Evolutionary conservation across 176 grass and related monocot genomes (phyloP), one percentile per base, ranked within the genome.

Genomic region (Melocanna baccifera): DNA sequence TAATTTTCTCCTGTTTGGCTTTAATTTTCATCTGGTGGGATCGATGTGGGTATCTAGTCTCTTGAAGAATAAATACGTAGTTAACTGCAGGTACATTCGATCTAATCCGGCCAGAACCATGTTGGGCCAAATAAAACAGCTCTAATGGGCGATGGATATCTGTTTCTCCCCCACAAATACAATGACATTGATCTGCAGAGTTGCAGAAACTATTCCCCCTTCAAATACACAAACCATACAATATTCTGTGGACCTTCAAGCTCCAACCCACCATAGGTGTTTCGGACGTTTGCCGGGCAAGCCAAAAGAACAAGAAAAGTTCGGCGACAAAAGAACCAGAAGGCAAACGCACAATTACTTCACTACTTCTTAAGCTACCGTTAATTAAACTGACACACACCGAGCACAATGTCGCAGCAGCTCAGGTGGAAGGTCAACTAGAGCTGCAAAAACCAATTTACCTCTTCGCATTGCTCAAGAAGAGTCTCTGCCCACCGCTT

Each of bases 401-500:
- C 0, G 26, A 62, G 57, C 55, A 18, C 12, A 62, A 26, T 62
- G 65, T 39, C 4, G 34, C 42, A 39, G 42, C 69, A 65, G 57
- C 29, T 64, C 26, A 37, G 20, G 23, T 36, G n/a, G 55, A 43
- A 86, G 77, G 36, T 19, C 25, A 67, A 47, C 64, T 48, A 8
- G 26, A 15, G 6, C 74, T 57, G 29, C 14, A 45, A 68, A 72
- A 56, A 41, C 29, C 73, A 67, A 67, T 19, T 72, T 48, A 84
- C 59, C 53, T 75, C 81, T 64, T 75, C 45, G 26, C 45, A 18
- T 73, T 65, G 70, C 69, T 53, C 29, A 23, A 51, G 37, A 69
- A 64, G 34, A 88, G 87, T 68, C 78, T 86, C 53, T 92, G 87
- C 9, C 90, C 92, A 6, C 82, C 77, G 37, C 75, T 90, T 62